Evolutionary conservation across 371 early-diverging fungal genomes (phyloP), one percentile per base, ranked within the genome.

Genomic region (Apophysomyces elegans): DNA sequence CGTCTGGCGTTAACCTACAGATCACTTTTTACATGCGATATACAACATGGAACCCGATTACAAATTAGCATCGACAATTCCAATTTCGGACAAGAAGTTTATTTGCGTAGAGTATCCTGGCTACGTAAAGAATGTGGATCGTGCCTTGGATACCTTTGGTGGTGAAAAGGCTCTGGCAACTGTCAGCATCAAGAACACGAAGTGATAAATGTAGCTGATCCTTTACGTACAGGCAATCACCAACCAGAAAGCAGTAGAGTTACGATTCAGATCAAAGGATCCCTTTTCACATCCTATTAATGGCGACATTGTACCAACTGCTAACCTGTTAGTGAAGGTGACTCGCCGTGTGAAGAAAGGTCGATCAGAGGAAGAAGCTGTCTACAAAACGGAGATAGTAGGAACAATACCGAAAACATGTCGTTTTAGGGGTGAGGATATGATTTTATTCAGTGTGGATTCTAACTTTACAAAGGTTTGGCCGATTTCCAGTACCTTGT

Each of bases 91-190:
- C 13, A 69, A 66, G 32, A 63, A 71, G 41, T 88, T 80, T 64
- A 63, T 84, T 16, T 77, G 77, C 46, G 70, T 90, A 39, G 89
- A 90, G 70, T 86, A 86, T 47, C 90, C 90, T 36, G 90, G 88
- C 3, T 69, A 66, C 60, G 83, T 88, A 0, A 75, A 76, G 18
- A 62, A 74, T 43, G 14, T 72, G 9, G 75, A 85, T 8, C 77
- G 75, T 14, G 86, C 79, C 2, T 37, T 87, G 14, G 50, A 67
- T 7, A 83, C 85, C 0, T 46, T 90, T n/a, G 88, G 88, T 35
- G 89, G 89, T 1, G 67, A 68, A 36, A 68, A 73, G 32, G 62
- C 68, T 2, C 59, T 87, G 13, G 70, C 71, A 16, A 73, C 68
- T 69, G 76, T 72, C 61, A 56, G 59, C 21, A 13, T 8, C 11